Evolutionary conservation across 257 asterid species (phyloP).

Genomic region (Solanum infundibuliforme): DNA sequence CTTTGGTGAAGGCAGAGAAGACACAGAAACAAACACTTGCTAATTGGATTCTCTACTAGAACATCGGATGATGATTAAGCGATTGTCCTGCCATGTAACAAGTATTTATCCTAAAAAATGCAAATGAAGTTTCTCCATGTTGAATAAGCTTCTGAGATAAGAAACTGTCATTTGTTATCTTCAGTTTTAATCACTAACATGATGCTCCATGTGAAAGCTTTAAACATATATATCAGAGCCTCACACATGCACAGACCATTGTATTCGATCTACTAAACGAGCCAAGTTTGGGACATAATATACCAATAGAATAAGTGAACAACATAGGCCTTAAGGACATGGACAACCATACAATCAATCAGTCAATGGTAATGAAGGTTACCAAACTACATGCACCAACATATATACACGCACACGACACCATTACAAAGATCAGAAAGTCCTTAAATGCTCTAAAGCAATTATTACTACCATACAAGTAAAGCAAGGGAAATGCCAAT

Average conservation of each 20-base stretch:
- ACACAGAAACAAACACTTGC: background rate
- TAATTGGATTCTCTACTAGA: background rate
- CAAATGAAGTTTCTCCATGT: background rate
- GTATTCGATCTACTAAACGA: background rate
- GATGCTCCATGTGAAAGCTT: background rate
- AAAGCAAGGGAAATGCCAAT: background rate
- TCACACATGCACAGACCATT: background rate
- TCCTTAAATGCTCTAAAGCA: background rate
- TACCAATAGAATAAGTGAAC: background rate
- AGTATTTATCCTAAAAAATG: background rate
- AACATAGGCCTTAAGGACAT: background rate
- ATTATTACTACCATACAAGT: background rate
- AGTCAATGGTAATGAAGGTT: background rate
- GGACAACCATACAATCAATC: background rate
- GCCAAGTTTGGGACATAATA: background rate
- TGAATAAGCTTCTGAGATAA: background rate
- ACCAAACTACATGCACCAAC: background rate
- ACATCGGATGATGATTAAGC: background rate
- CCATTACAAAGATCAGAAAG: background rate
- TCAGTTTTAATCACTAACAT: background rate
- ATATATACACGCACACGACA: background rate
- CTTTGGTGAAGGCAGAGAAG: background rate
- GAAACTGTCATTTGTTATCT: background rate
- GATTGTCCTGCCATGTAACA: background rate
- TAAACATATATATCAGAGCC: background rate